Evolutionary conservation across 805 yeast genomes (phyloP), one percentile per base, ranked within the genome.

Genomic region (Debaryomyces castellii): DNA sequence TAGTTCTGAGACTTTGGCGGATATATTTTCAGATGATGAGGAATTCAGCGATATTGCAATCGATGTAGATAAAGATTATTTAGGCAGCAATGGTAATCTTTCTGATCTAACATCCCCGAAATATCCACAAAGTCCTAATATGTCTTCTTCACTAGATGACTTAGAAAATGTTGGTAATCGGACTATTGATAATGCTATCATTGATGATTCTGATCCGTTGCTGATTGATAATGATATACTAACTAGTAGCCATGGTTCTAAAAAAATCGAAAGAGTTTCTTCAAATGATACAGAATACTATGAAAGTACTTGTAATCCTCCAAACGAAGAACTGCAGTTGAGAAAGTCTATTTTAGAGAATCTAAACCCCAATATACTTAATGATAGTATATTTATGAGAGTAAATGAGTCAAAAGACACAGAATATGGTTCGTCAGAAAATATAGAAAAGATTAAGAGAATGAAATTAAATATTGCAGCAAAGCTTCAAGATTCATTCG

Each of bases 401-500:
- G 52, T 41, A 25, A 41, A 23, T 3, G 45, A 41, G 1, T 17
- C 23, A 12, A 41, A 46, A 7, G 49, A 50, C 9, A 51, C 48
- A 8, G 48, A 47, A n/a, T 14, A 32, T 17, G 4, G 4, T 25
- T 9, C 7, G 7, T 25, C 12, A 25, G 28, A 16, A 33, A 24
- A 32, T 17, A 28, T 42, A 11, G 20, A 22, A 21, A 50, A 50
- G 44, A 28, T 25, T 20, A 49, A 51, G 45, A 34, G 24, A 22
- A 40, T 68, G 11, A 53, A 55, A 30, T 50, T 68, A 17, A 53
- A 56, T 32, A 60, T 68, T 11, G 76, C 76, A 2, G 58, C 61
- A 20, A 66, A 69, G 46, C 56, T 72, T 34, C 63, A 64, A 44
- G 51, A 53, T 16, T 69, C 64, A 3, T 72, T 73, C 53, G 73